Evolutionary conservation across 176 grass and related monocot genomes (phyloP).

Genomic region (Neostapfia colusana): DNA sequence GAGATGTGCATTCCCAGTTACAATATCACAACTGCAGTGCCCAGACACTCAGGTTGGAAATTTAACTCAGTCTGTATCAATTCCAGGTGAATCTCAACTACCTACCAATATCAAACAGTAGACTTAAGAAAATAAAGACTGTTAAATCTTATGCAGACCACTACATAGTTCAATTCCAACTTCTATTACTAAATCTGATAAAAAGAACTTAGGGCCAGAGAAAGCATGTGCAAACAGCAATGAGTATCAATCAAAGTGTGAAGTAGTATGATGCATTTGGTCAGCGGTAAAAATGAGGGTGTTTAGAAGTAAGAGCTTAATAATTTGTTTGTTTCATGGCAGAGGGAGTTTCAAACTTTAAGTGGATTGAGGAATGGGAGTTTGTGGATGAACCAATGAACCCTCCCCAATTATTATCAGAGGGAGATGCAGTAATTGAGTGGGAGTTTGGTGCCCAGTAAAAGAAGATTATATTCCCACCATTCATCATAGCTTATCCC

Average conservation of each 20-base stretch:
- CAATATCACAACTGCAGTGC: not conserved
- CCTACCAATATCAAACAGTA: not conserved
- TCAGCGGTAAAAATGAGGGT: not conserved
- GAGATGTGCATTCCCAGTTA: not conserved
- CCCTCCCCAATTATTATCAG: not conserved
- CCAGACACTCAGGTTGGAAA: not conserved
- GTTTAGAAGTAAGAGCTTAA: not conserved
- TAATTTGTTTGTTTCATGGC: not conserved
- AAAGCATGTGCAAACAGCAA: not conserved
- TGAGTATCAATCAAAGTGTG: not conserved
- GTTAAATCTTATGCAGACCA: not conserved
- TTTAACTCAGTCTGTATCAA: not conserved
- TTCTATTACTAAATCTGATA: not conserved
- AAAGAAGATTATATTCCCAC: not conserved
- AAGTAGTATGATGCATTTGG: not conserved
- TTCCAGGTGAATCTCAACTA: not conserved
- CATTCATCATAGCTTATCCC: not conserved
- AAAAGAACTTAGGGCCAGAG: not conserved
- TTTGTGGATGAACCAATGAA: not conserved
- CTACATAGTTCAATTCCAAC: constrained; percentile 19
- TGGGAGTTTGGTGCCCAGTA: not conserved
- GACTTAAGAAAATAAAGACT: not conserved
- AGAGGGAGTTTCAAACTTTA: too few relatives aligned
- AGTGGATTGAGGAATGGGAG: too few relatives aligned
- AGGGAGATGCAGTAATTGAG: not conserved